Conservation (phyloP, 805 yeast species). For the Candida qinlingensis region DNA sequence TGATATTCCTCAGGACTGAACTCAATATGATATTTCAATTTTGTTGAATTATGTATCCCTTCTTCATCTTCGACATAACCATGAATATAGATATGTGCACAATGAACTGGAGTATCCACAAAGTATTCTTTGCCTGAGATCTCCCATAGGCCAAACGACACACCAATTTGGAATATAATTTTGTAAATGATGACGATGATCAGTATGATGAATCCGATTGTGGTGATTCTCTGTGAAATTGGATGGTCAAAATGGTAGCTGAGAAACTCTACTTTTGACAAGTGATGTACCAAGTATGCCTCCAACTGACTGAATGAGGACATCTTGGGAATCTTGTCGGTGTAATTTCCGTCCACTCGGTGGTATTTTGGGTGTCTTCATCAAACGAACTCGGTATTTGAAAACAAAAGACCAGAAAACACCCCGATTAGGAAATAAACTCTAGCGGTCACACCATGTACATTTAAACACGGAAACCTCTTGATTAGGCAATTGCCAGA, state of each 20-base stretch:
- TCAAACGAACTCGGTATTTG: not conserved
- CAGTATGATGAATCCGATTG: slow-evolving; percentile 17
- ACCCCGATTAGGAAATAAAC: not conserved
- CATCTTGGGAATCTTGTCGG: not conserved
- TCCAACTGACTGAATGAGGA: not conserved
- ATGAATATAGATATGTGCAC: slow-evolving; percentile 64
- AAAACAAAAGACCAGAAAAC: not conserved
- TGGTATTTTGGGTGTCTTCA: not conserved
- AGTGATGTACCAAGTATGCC: not conserved
- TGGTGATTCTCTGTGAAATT: slow-evolving; percentile 21
- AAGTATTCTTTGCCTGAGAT: slow-evolving; percentile 56
- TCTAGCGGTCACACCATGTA: too few species aligned
- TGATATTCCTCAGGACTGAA: slow-evolving; percentile 75
- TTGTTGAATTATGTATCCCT: slow-evolving; percentile 18
- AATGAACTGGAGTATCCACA: slow-evolving; percentile 69
- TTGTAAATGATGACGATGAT: slow-evolving; percentile 30
- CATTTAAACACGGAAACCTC: too few species aligned
- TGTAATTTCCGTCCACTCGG: not conserved
- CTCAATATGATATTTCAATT: slow-evolving; percentile 60
- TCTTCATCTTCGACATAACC: slow-evolving; percentile 33
- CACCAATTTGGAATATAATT: slow-evolving; percentile 37
- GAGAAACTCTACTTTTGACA: slow-evolving; percentile 7
- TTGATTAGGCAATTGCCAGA: not conserved
- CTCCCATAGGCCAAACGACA: slow-evolving; percentile 39
- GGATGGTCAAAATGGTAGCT: slow-evolving; percentile 22